These are phyloP conservation scores for Loxodes magnus DNA, from an alignment of 73 alveolate species.

Conservation along the genomic window DNA sequence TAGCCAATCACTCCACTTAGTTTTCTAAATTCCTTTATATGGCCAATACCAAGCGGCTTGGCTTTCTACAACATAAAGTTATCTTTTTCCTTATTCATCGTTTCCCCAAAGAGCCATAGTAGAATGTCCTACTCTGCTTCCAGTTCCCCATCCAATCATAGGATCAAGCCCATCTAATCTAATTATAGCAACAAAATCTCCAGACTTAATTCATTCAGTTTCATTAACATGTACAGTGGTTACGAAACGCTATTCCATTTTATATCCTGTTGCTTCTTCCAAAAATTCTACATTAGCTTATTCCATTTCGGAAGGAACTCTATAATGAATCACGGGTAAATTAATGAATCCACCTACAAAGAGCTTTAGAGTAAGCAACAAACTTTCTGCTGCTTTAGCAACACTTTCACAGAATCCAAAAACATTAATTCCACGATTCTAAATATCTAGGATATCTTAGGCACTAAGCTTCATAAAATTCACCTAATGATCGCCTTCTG, in stretches of 20 bases:
- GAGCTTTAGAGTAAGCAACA: no score
- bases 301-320: no score
- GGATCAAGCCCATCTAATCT: constrained; percentile 88
- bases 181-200: constrained; percentile 76
- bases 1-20: constrained; percentile 73
- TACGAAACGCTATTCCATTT: constrained; percentile 49
- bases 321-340: no score
- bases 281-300: constrained; percentile 50
- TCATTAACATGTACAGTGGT: constrained; percentile 44
- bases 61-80: constrained; percentile 67
- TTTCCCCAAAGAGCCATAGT: constrained; percentile 66
- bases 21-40: constrained; percentile 63
- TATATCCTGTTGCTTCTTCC: constrained; percentile 52
- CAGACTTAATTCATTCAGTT: constrained; percentile 48
- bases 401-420: no score
- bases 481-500: no score
- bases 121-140: constrained; percentile 79
- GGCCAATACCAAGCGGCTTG: constrained; percentile 98
- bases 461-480: no score
- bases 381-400: no score
- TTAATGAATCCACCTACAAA: no score
- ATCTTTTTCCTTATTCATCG: constrained; percentile 46
- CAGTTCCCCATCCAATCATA: constrained; percentile 87
- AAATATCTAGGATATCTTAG: no score
- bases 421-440: no score